These are phyloP conservation scores for Mycena vulgaris DNA, from an alignment of 768 basidiomycete genomes.

Conservation along the genomic window DNA sequence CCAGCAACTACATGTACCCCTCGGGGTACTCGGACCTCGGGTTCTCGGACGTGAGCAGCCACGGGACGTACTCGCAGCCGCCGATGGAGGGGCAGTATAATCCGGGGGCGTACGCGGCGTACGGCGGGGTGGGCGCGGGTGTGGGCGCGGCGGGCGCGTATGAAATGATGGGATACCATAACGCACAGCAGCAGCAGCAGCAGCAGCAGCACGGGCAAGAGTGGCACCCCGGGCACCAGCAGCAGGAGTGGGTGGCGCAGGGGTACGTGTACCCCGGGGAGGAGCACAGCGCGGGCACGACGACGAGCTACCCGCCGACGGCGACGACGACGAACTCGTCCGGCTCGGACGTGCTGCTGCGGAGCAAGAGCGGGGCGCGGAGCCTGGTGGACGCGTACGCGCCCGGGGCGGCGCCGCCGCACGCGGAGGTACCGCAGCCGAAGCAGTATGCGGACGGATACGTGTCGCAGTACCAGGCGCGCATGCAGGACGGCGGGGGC, in stretches of 20 bases:
- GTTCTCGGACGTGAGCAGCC: constrained; percentile 56
- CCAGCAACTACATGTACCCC: constrained; percentile 39
- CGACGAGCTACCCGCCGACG: constrained; percentile 29
- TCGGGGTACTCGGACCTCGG: constrained; percentile 43
- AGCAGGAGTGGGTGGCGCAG: not conserved
- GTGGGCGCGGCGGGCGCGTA: constrained; percentile 46
- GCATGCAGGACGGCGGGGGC: constrained; percentile 38
- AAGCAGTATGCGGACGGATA: constrained; percentile 38
- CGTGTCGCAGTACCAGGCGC: constrained; percentile 40
- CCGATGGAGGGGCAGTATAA: constrained; percentile 48
- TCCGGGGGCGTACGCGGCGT: constrained; percentile 38
- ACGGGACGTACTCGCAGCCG: constrained; percentile 50
- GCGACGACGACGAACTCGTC: constrained; percentile 12
- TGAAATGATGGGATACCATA: constrained; percentile 41
- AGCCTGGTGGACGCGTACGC: constrained; percentile 33
- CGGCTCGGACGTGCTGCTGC: constrained; percentile 13
- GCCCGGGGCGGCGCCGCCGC: constrained; percentile 4
- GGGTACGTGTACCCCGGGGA: constrained; percentile 36
- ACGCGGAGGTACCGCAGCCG: not conserved
- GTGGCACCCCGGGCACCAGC: not conserved
- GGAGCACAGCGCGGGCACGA: not conserved
- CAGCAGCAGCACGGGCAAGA: constrained; percentile 29
- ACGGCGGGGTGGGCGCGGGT: constrained; percentile 40
- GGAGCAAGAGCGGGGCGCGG: constrained; percentile 36
- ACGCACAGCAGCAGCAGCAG: constrained; percentile 44